phyloP scores from a whole-genome alignment of 192 early-diverging fungal species.

The Mortierella hygrophila region DNA sequence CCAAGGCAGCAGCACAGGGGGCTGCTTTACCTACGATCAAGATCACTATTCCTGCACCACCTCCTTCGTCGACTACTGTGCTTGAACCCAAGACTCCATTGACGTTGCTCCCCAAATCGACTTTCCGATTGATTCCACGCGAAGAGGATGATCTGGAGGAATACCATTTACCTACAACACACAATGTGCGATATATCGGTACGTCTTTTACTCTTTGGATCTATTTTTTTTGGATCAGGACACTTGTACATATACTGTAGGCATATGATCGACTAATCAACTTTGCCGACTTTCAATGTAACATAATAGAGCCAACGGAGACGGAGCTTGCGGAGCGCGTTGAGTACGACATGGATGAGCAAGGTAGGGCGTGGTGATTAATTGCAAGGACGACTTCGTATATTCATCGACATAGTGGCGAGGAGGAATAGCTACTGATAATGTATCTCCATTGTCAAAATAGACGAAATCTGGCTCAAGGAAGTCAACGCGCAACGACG shows the following conservation, averaged over 20 bases:
- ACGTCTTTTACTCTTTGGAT: neutral
- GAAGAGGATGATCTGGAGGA: constrained; percentile 47
- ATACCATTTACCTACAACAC: constrained; percentile 73
- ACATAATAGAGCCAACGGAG: constrained; percentile 66
- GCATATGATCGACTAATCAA: neutral
- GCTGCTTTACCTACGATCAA: neutral
- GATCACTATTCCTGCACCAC: neutral
- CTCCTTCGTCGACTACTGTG: neutral
- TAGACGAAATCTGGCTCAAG: constrained; percentile 83
- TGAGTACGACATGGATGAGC: constrained; percentile 99
- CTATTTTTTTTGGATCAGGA: neutral
- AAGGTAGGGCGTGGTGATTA: constrained; percentile 65
- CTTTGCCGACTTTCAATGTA: neutral
- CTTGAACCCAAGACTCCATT: constrained; percentile 43
- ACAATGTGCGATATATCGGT: constrained; percentile 82
- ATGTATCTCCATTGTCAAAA: neutral
- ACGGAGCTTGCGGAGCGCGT: constrained; percentile 70
- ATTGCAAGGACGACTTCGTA: neutral
- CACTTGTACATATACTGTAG: neutral
- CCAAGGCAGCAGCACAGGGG: constrained; percentile 10
- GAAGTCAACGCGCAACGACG: constrained; percentile 75
- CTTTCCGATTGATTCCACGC: constrained; percentile 51
- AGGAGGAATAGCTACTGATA: neutral
- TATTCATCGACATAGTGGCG: no score
- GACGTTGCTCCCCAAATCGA: constrained; percentile 58